Percentiles rank a stretch among this genome's conserved stretches.
phyloP scores from a whole-genome alignment of 768 basidiomycete species.

The Tulasnella sp. region DNA sequence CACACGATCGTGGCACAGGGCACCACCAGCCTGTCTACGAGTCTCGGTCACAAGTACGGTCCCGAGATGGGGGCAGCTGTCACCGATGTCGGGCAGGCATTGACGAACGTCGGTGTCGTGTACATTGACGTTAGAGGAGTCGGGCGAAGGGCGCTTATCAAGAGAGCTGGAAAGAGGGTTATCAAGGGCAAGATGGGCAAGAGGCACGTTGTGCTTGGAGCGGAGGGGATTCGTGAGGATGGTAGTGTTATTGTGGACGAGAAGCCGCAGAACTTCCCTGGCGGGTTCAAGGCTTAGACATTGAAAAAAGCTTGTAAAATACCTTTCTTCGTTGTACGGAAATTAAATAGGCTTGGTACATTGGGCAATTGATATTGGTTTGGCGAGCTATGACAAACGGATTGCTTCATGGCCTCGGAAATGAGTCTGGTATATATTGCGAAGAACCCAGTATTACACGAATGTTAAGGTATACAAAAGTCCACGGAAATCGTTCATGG shows the following conservation, averaged over 20 bases:
- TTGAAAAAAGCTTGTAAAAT: neutral
- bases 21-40: constrained; percentile 41
- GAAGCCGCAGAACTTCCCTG: neutral
- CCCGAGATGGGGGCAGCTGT: constrained; percentile 54
- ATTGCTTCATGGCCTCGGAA: too few species aligned
- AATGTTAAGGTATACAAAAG: neutral
- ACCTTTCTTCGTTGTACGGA: neutral
- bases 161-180: constrained; percentile 50
- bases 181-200: constrained; percentile 39
- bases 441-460: neutral
- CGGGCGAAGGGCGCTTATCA: constrained; percentile 60
- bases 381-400: neutral
- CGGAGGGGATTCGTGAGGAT: constrained; percentile 2
- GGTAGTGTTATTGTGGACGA: neutral
- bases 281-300: neutral
- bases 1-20: constrained; percentile 46
- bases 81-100: constrained; percentile 52
- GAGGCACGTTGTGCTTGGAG: constrained; percentile 23
- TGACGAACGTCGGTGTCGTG: constrained; percentile 63
- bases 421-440: neutral
- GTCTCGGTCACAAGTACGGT: constrained; percentile 60
- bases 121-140: constrained; percentile 71
- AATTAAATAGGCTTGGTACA: neutral
- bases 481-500: neutral
- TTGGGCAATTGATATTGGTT: neutral